These are phyloP conservation scores for Fusarium compactum DNA, from an alignment of 2,329 filamentous ascomycete genomes.

Conservation along the genomic window DNA sequence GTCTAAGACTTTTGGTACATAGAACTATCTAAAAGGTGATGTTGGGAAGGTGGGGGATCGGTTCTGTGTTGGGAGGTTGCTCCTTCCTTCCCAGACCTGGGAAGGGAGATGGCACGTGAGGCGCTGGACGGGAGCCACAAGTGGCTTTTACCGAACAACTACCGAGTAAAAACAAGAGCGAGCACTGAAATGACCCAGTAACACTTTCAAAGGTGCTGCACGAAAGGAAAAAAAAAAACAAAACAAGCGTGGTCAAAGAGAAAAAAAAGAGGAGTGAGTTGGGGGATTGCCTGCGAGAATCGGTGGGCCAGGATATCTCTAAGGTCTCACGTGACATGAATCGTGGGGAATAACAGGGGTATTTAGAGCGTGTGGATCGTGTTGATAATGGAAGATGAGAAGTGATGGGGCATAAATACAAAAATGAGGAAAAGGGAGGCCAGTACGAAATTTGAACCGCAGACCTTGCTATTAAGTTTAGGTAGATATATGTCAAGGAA, in stretches of 20 bases:
- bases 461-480: neutral
- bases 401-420: neutral
- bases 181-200: neutral
- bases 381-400: neutral
- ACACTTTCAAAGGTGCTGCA: neutral
- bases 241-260: accelerated
- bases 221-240: too few relatives aligned
- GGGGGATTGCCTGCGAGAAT: accelerated
- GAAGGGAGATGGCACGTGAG: accelerated
- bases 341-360: neutral
- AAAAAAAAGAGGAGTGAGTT: slow-evolving; percentile 1
- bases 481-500: too few relatives aligned
- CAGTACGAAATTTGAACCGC: neutral
- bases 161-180: neutral
- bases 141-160: neutral
- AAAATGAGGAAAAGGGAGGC: neutral
- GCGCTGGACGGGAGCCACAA: neutral
- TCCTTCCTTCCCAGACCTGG: neutral
- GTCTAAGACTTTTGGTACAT: neutral
- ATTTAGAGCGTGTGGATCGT: neutral
- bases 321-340: neutral
- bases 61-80: neutral
- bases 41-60: neutral
- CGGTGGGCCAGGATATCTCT: neutral
- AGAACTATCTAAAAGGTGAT: neutral